phyloP scores from a whole-genome alignment of 139 green algal species.

The Chlamydomonas applanata region DNA sequence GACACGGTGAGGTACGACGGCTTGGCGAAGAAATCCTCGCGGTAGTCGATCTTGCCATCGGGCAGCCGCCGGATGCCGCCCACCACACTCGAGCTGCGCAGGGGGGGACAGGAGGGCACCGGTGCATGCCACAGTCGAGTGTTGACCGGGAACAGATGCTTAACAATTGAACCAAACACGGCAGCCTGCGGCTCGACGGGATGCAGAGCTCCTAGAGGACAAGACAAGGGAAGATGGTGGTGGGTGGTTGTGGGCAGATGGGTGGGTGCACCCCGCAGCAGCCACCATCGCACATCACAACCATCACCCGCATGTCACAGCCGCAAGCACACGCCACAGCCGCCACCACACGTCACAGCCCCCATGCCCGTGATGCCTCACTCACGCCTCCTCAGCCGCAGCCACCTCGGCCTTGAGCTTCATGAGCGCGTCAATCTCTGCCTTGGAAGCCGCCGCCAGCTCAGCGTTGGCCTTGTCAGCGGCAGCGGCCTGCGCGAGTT shows the following conservation, averaged over 20 bases:
- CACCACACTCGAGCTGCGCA: constrained; percentile 22
- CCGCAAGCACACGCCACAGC: not conserved
- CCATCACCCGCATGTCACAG: not conserved
- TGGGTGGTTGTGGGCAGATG: too few relatives aligned
- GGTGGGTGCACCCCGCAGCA: too few relatives aligned
- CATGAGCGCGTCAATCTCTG: constrained; percentile 59
- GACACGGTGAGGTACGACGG: constrained; percentile 93
- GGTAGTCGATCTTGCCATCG: constrained; percentile 77
- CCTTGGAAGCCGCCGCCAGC: constrained; percentile 48
- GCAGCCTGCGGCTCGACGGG: too few relatives aligned
- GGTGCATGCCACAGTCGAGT: too few relatives aligned
- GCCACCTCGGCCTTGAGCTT: constrained; percentile 70
- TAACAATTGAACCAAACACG: too few relatives aligned
- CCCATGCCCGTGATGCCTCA: not conserved
- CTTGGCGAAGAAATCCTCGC: constrained; percentile 92
- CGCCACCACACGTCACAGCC: not conserved
- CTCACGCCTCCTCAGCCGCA: constrained; percentile 60
- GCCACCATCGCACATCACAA: too few relatives aligned
- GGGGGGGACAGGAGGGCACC: too few relatives aligned
- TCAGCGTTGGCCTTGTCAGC: constrained; percentile 54
- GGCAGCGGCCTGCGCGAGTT: constrained; percentile 43
- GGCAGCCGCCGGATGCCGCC: constrained; percentile 54
- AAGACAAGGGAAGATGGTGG: too few relatives aligned
- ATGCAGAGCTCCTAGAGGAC: too few relatives aligned
- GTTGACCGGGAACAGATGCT: too few relatives aligned